Base-by-base conservation (phyloP, 1,284 basidiomycete species). In the Tylopilus orsonianus region DNA sequence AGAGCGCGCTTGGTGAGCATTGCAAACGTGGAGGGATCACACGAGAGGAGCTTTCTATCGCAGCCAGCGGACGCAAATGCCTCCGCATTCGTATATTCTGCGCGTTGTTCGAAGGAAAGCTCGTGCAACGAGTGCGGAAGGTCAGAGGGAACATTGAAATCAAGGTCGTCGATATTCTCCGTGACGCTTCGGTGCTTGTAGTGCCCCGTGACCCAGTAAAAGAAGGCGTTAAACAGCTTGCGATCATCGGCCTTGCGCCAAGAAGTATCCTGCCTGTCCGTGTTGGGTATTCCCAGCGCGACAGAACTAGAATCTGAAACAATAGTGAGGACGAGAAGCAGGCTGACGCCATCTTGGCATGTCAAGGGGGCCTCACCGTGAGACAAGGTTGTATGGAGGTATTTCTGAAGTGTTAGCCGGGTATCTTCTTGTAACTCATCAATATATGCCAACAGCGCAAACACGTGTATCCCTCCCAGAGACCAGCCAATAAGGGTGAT, bases 401-500 rank as follows among this genome's bases (percentile, higher is more conserved):
- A 64, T 9, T 38, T 60, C 8, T 20, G 36, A 9, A 66, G 50
- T 6, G 46, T 55, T 9, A 32, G 27, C 4, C 39, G 50, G 12
- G 47, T 47, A 0, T 49, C 49, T 3, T 29, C 39, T 5, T 50
- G 22, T 19, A 60, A 20, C 19, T 44, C 48, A 13, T 62, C 61
- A 5, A 58, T 36, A 24, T 58, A 62, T 2, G 61, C 63, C 42
- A 64, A 27, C 29, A 52, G 8, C 14, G 52, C 33, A 16, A 48
- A 33, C 2, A 16, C 32, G 20, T 62, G 49, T n/a, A 50, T 40
- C 19, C 42, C 39, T 14, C 46, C 63, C 0, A 64, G 39, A 4
- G 61, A 64, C 61, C 65, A 64, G 4, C 63, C 65, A 2, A 64
- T 43, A 16, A 64, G 27, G 6, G 20, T 46, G 20, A 66, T 51